A percentile compares a stretch with the other conserved stretches of the same genome.
These are phyloP conservation scores for Trametopsis cervina DNA, from an alignment of 768 basidiomycete species.

Conservation along the genomic window DNA sequence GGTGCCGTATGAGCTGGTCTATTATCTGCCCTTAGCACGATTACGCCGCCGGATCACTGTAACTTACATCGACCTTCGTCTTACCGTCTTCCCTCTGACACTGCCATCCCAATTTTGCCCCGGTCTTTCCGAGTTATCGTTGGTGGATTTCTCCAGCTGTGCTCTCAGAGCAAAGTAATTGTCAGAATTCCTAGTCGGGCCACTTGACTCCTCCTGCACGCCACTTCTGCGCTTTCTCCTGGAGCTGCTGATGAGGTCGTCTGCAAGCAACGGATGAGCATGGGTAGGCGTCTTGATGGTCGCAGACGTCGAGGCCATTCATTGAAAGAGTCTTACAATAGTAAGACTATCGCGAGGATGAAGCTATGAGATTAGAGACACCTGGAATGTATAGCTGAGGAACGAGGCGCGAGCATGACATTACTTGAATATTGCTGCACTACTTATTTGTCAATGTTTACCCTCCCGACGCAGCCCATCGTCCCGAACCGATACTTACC, in stretches of 20 bases:
- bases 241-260: conserved; percentile 30
- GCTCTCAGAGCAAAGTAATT: conserved; percentile 61
- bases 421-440: too few species aligned
- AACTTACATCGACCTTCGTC: conserved; percentile 16
- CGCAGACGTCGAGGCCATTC: conserved; percentile 18
- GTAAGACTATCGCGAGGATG: too few species aligned
- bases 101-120: conserved; percentile 43
- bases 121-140: conserved; percentile 22
- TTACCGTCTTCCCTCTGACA: conserved; percentile 43
- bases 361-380: too few species aligned
- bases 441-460: too few species aligned
- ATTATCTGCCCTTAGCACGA: not conserved
- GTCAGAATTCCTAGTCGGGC: conserved; percentile 28
- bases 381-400: too few species aligned
- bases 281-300: conserved; percentile 29
- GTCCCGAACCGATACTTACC: too few species aligned
- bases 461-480: too few species aligned
- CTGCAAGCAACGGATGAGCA: conserved; percentile 64
- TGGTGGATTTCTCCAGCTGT: conserved; percentile 42
- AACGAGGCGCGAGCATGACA: too few species aligned
- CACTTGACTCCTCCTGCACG: conserved; percentile 23
- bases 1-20: conserved; percentile 12
- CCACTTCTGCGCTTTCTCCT: conserved; percentile 42
- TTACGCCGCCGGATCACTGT: not conserved
- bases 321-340: too few species aligned